Evolutionary conservation across 495 filamentous ascomycete genomes (phyloP), one percentile per base, ranked within the genome.

Genomic region (Chaetomium tenue): DNA sequence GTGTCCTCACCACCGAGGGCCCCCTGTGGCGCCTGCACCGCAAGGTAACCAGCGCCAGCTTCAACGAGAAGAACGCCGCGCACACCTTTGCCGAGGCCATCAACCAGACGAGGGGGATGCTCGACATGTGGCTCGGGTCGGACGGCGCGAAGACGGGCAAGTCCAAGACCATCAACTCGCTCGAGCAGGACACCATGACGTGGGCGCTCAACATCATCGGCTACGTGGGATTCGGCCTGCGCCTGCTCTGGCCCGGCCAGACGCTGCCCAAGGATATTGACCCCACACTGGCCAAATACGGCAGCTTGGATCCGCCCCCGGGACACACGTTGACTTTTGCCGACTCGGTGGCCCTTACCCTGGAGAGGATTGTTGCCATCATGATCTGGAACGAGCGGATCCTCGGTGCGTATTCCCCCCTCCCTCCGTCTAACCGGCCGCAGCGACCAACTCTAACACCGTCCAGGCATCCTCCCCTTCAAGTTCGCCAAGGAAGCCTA

Each of bases 61-160:
- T 91, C 72, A 86, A 86, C 53, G 88, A 91, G 76, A 88, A 82
- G 76, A 90, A 90, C 74, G 88, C 88, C 58, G 81, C 81, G 4
- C 64, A 87, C 56, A 86, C 89, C 3, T 90, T 88, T 70, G 69
- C 63, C 50, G 87, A 89, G 66, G 81, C 81, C 15, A 74, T 89
- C 60, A 74, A 73, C 28, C 87, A 89, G 71, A 81, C 84, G 0
- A 72, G 77, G 63, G 80, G 81, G 22, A 81, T 90, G 78, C 61
- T 88, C 6, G 68, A 71, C 30, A 65, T 78, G 30, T 88, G 86
- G 82, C 72, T 82, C 44, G 63, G 64, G 26, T 20, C 28, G 13
- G 53, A 62, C 15, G 63, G 64, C 28, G 63, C 60, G n/a, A 60
- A 56, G 55, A 63, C 62, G 4, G 67, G 73, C 20, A 73, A 65